Evolutionary conservation across 345 rosid species (phyloP).

Genomic region (Psidium guajava): DNA sequence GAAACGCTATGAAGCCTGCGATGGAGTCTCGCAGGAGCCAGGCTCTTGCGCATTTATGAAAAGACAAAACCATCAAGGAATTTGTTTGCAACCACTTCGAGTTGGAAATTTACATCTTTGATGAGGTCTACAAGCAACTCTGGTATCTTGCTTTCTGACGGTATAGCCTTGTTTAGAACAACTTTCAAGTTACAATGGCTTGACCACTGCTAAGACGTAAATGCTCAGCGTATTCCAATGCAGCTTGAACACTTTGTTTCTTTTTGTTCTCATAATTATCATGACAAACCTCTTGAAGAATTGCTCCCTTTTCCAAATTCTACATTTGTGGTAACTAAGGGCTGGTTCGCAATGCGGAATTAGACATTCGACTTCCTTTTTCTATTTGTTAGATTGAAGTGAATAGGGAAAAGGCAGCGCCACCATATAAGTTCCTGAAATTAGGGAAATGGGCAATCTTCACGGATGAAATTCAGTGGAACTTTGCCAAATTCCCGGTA

Average conservation of each 20-base stretch:
- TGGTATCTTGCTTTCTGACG: background rate
- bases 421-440: conserved; percentile 66
- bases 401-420: conserved; percentile 60
- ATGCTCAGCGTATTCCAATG: background rate
- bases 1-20: no score
- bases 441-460: conserved; percentile 76
- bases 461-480: conserved; percentile 82
- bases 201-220: background rate
- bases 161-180: background rate
- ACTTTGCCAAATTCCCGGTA: conserved; percentile 82
- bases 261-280: background rate
- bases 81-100: conserved; percentile 67
- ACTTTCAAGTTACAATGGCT: background rate
- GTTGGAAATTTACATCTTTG: conserved; percentile 76
- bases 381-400: conserved; percentile 54
- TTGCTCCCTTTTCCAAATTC: background rate
- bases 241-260: background rate
- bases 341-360: background rate
- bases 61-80: conserved; percentile 10
- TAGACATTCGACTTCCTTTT: background rate
- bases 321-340: background rate
- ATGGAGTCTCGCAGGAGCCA: no score
- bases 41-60: no score
- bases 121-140: conserved; percentile 28
- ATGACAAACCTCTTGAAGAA: background rate